Base-by-base conservation (phyloP, 2,329 filamentous ascomycete genomes). In the Colletotrichum abscissum region DNA sequence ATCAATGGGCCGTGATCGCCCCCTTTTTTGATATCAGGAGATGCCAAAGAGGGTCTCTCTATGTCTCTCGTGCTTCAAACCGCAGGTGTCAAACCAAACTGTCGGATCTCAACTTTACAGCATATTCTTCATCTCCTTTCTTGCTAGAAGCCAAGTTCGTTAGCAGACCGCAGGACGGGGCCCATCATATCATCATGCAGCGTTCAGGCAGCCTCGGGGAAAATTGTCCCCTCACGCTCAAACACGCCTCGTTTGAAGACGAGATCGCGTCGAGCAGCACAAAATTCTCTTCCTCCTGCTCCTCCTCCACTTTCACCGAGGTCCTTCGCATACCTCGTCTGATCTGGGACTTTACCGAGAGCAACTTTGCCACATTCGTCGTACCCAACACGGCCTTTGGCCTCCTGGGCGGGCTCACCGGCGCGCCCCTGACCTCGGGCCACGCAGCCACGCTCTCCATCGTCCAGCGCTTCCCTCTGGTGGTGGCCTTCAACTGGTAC, bases 401-500 rank as follows among this genome's bases (percentile, higher is more conserved):
- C 49, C 24, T 73, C 16, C 56, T 73, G 46, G 55, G 67, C 22
- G 67, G 33, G 22, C 57, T 73, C 12, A 67, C 71, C 16, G 71
- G 71, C 33, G 19, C 24, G 67, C 71, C 67, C 19, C 62, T 73
- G 70, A 73, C 66, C 24, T 63, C 46, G 19, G 55, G 59, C 16
- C 65, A 33, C 26, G 42, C 66, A 28, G n/a, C 70, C 19, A 24
- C 70, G 24, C 58, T 73, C 30, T 49, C 55, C 14, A 33, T 71
- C 42, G 49, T 66, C 24, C 62, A 60, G 30, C 57, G 63, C 16
- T 35, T 67, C 16, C 72, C 72, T n/a, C 58, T 74, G 22, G 26
- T 72, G 5, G 58, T 79, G 16, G 62, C 72, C 28, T 79, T 77
- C 76, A 64, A 78, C 26, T 82, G 80, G 80, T 52, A 79, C 16